Conservation (phyloP, 371 early-diverging fungal genomes). For the Fennellomyces sp. region DNA sequence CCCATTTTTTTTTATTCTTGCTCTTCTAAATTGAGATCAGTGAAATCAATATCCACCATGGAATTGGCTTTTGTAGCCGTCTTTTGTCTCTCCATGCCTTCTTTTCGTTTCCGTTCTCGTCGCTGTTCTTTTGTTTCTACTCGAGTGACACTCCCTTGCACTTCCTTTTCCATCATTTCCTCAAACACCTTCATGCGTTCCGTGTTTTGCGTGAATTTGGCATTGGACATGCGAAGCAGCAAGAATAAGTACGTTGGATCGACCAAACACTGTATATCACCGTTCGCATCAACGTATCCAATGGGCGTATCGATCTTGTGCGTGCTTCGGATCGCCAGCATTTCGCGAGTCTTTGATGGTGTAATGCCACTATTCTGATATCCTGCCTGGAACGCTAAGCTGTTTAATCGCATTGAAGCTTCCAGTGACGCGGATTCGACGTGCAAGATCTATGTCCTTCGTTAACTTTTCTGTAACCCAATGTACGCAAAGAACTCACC, state of each 20-base stretch:
- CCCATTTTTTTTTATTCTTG: neutral
- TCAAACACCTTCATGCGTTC: slow-evolving; percentile 55
- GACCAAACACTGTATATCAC: slow-evolving; percentile 49
- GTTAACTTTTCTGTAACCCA: neutral
- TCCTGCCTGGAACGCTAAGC: slow-evolving; percentile 55
- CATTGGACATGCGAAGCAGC: slow-evolving; percentile 51
- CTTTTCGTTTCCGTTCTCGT: slow-evolving; percentile 53
- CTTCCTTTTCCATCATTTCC: slow-evolving; percentile 31
- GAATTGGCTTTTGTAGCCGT: neutral
- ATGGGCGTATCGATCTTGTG: slow-evolving; percentile 66
- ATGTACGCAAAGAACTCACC: slow-evolving; percentile 31
- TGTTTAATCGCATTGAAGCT: slow-evolving; percentile 57
- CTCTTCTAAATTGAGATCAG: slow-evolving; percentile 10
- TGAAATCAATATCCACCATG: slow-evolving; percentile 1
- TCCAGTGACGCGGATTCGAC: slow-evolving; percentile 58
- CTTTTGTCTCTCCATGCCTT: slow-evolving; percentile 40
- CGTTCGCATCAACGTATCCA: slow-evolving; percentile 44
- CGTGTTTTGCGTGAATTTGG: slow-evolving; percentile 55
- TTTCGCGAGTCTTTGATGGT: slow-evolving; percentile 58
- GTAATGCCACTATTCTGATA: slow-evolving; percentile 69
- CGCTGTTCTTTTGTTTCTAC: slow-evolving; percentile 62
- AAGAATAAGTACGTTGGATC: slow-evolving; percentile 46
- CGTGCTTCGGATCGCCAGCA: slow-evolving; percentile 66
- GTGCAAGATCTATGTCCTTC: slow-evolving; percentile 53
- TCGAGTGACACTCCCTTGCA: slow-evolving; percentile 7